A percentile compares a stretch with the other conserved stretches of the same genome.
Evolutionary conservation across 306 rosid genomes (phyloP).

Genomic region (Gleditsia sinensis): DNA sequence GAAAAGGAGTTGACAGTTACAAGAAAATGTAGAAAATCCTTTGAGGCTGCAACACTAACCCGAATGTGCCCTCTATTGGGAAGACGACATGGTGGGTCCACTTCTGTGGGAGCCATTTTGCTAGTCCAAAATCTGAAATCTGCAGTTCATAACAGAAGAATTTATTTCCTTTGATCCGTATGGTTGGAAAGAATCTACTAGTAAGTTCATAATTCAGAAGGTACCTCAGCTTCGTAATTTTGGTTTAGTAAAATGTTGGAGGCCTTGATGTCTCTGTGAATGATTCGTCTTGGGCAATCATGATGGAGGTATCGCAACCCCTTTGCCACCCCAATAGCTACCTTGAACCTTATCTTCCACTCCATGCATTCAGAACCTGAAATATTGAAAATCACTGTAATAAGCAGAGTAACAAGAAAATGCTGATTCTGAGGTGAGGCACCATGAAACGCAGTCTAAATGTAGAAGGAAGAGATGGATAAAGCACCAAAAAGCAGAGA

Average conservation of each 20-base stretch:
- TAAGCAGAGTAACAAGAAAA: conserved; percentile 29
- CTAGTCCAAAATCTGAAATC: conserved; percentile 97
- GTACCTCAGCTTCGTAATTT: conserved; percentile 80
- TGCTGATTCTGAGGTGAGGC: neutral
- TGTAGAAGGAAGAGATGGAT: conserved; percentile 27
- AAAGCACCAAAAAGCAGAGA: conserved; percentile 71
- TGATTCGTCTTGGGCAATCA: conserved; percentile 83
- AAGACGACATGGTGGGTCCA: conserved; percentile 93
- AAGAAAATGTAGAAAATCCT: neutral
- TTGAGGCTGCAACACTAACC: conserved; percentile 55
- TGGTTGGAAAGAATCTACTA: conserved; percentile 6
- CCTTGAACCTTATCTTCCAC: conserved; percentile 80
- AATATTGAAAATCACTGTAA: conserved; percentile 33
- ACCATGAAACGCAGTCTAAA: neutral
- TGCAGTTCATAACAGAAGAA: conserved; percentile 27
- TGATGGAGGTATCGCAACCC: conserved; percentile 84
- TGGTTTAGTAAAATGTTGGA: conserved; percentile 76
- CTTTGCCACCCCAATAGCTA: conserved; percentile 81
- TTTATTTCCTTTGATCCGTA: neutral
- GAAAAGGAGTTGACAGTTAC: conserved; percentile 11
- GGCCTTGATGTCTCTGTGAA: conserved; percentile 96
- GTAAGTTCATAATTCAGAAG: neutral
- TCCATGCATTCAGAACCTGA: conserved; percentile 65
- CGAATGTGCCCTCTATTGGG: conserved; percentile 99
- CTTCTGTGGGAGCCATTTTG: conserved; percentile 94